phyloP scores from a whole-genome alignment of 1,284 basidiomycete species.

The Singerocomus rubriflavus region DNA sequence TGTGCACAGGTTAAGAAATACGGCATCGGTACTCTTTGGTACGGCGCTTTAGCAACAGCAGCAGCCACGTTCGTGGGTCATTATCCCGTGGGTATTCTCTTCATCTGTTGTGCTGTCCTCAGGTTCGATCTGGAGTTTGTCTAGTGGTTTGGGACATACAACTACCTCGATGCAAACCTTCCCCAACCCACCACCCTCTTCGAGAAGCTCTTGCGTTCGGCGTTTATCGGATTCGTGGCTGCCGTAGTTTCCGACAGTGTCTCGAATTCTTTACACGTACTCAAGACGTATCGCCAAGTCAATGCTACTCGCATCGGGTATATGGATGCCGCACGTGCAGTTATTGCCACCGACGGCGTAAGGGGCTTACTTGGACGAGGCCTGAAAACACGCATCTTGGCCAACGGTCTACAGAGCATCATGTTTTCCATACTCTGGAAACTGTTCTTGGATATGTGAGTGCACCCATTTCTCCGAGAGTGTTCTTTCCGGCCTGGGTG shows the following conservation, averaged over 20 bases:
- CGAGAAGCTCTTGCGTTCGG: slow-evolving; percentile 69
- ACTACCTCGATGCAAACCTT: slow-evolving; percentile 65
- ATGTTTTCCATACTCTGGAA: slow-evolving; percentile 87
- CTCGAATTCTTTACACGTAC: slow-evolving; percentile 84
- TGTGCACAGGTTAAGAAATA: slow-evolving; percentile 59
- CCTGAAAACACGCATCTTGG: slow-evolving; percentile 76
- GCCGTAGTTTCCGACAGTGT: slow-evolving; percentile 79
- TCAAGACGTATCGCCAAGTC: slow-evolving; percentile 92
- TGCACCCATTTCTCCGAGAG: slow-evolving; percentile 13
- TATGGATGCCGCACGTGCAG: slow-evolving; percentile 59
- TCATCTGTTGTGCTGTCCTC: background rate
- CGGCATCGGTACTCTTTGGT: slow-evolving; percentile 80
- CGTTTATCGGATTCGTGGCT: slow-evolving; percentile 83
- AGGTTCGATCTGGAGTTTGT: background rate
- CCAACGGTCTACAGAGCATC: slow-evolving; percentile 84
- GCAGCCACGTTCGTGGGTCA: slow-evolving; percentile 91
- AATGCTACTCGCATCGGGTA: slow-evolving; percentile 78
- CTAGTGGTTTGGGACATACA: slow-evolving; percentile 82
- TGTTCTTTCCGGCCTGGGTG: background rate
- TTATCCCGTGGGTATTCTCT: slow-evolving; percentile 55
- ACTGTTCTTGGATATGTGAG: slow-evolving; percentile 79
- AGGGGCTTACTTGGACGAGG: slow-evolving; percentile 76
- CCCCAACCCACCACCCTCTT: slow-evolving; percentile 53
- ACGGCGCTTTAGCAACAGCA: slow-evolving; percentile 83
- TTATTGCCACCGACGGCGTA: slow-evolving; percentile 64